Evolutionary conservation across 2,329 filamentous ascomycete species (phyloP), one percentile per base, ranked within the genome.

Genomic region (Neofusicoccum cordaticola): DNA sequence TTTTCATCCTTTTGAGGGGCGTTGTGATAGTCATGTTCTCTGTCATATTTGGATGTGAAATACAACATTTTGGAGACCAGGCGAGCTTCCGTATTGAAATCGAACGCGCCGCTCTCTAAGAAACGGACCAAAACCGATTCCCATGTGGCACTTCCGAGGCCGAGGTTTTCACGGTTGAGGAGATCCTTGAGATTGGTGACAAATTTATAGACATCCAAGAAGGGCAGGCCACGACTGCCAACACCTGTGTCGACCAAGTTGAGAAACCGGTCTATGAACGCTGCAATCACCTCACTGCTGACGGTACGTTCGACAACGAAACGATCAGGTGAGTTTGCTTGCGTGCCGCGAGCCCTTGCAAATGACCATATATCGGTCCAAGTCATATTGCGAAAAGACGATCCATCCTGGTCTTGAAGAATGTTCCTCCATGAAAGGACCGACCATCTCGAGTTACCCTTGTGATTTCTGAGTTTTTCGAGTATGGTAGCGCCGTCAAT

Each of bases 281-380:
- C 82, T 60, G 81, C 77, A 31, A 88, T 79, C 11, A 88, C 80
- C 72, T 89, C 86, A 47, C 79, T 78, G 69, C 85, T 88, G 69
- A 89, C 81, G 0, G 83, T 86, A 57, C 78, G 74, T 42, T 74
- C 72, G 9, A 80, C 63, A 9, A 52, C 35, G n/a, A 63, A 63
- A 19, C 61, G 61, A 12, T 63, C 61, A 4, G 48, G 48, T 2
- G 61, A 63, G 12, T 47, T 45, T 15, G 61, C 61, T 37, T 63
- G 61, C 8, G 50, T 45, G 13, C 61, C 61, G 8, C 48, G 61
- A 27, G 47, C 45, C 35, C 58, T 52, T 3, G 47, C 35, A 44
- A 62, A 44, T 11, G 58, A 62, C 58, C 44, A 62, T 3, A 62
- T 15, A 42, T 62, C 58, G 13, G 44, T 51, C 58, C 47, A 50